Evolutionary conservation across 768 basidiomycete genomes (phyloP), one percentile per base, ranked within the genome.

Genomic region (Dacryopinax primogenitus): DNA sequence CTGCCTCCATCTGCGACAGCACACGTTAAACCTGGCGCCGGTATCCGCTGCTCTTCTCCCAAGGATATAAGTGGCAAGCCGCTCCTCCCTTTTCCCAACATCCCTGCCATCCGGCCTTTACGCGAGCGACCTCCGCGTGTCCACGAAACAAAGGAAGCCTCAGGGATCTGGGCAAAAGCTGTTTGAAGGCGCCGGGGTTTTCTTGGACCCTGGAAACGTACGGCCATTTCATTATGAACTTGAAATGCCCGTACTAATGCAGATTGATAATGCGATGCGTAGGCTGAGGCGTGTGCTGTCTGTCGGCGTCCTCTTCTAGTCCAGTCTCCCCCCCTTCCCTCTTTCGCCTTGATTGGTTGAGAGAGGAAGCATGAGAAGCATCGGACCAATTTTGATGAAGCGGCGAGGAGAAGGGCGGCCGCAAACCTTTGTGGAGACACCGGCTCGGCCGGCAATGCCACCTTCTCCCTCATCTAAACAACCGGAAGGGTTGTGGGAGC

Each of bases 201-300:
- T 58, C 30, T 9, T n/a, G 26, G 51, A 58, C 51, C 51, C 51
- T 58, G 11, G 26, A 58, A 58, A 15, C 51, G 51, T 58, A 58
- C 32, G 51, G 51, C 45, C 51, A 9, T 30, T 32, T 58, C 30
- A 58, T 58, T 58, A 58, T n/a, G n/a, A 30, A 26, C 51, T 58
- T 32, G 51, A 23, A 30, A 15, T 11, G 26, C 26, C 3, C 51
- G 15, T 28, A 18, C 51, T 58, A 58, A 58, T 58, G 51, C 11
- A 58, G 3, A 58, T 47, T 32, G 30, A 28, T 30, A 9, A 58
- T 58, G 51, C 51, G 30, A 32, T 58, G 23, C 51, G 18, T 30
- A 58, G 51, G 51, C 2, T 15, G 30, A 58, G 13, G 51, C 51
- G 12, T 30, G 51, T 58, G 51, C 32, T 23, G 3, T 2, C 15